These are phyloP conservation scores for Trichosphaerium sp. DNA, from an alignment of 78 protist species.

Conservation along the genomic window DNA sequence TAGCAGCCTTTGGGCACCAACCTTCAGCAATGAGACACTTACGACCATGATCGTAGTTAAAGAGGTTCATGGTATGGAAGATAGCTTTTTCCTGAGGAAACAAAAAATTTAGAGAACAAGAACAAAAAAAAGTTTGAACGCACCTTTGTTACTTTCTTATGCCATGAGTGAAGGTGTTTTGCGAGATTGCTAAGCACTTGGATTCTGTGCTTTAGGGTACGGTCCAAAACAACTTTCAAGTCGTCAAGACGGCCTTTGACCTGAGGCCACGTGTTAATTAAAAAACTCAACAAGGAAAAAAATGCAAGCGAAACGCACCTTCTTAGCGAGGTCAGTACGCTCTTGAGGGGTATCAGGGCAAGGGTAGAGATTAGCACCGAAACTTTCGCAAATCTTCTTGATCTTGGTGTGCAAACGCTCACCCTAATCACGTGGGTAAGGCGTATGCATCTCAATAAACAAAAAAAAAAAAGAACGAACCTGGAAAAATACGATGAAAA, in stretches of 20 bases:
- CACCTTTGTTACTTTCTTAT: background rate
- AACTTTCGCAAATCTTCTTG: slow-evolving; percentile 33
- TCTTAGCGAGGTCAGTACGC: background rate
- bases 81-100: slow-evolving; percentile 32
- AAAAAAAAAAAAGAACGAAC: no score
- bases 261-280: no score
- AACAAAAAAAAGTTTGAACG: background rate
- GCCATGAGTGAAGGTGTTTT: slow-evolving; percentile 6
- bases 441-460: no score
- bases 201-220: background rate
- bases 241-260: background rate
- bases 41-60: slow-evolving; percentile 20
- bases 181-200: background rate
- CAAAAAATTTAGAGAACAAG: background rate
- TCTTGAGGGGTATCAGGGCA: slow-evolving; percentile 18
- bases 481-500: slow-evolving; percentile 32
- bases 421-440: no score
- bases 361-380: slow-evolving; percentile 35
- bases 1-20: slow-evolving; percentile 37
- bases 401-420: slow-evolving; percentile 9
- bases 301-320: no score
- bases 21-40: slow-evolving; percentile 39
- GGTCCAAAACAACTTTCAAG: background rate
- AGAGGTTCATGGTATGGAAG: slow-evolving; percentile 61
- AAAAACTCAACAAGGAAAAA: no score